A percentile compares a stretch with the other conserved stretches of the same genome.
These are phyloP conservation scores for Corylus americana DNA, from an alignment of 306 rosid species.

Conservation along the genomic window DNA sequence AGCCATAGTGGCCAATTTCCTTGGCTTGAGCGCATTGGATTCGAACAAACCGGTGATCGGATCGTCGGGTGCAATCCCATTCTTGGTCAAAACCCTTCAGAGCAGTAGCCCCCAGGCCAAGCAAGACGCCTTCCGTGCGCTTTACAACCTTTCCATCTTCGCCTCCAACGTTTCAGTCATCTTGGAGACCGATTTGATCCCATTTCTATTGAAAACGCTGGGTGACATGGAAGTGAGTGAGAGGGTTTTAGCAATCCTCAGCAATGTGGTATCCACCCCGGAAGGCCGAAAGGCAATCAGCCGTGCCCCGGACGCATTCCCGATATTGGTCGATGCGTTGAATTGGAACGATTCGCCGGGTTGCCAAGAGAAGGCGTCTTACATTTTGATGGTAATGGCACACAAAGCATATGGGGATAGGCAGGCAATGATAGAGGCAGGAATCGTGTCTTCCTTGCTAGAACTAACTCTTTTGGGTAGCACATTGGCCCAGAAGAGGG, in stretches of 20 bases:
- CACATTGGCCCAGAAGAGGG: constrained; percentile 91
- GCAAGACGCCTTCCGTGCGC: constrained; percentile 90
- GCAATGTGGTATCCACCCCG: constrained; percentile 66
- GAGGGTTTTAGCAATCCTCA: constrained; percentile 65
- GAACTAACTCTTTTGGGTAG: constrained; percentile 90
- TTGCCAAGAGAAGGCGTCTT: constrained; percentile 90
- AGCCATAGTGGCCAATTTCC: constrained; percentile 88
- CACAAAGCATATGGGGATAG: constrained; percentile 81
- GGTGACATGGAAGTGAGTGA: constrained; percentile 93
- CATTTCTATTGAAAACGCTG: constrained; percentile 46
- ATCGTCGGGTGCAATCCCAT: constrained; percentile 89
- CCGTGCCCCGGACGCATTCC: constrained; percentile 46
- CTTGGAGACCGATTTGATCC: constrained; percentile 69
- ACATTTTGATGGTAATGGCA: constrained; percentile 94
- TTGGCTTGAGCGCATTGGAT: constrained; percentile 91
- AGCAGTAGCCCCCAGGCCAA: constrained; percentile 60
- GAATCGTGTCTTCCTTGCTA: constrained; percentile 73
- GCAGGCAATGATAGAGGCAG: constrained; percentile 90
- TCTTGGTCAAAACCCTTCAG: constrained; percentile 62
- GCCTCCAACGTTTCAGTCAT: constrained; percentile 58
- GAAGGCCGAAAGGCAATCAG: constrained; percentile 83
- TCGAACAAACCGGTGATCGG: constrained; percentile 85
- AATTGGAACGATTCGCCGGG: constrained; percentile 85
- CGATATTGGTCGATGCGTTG: constrained; percentile 67
- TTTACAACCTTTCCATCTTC: constrained; percentile 80